Base-by-base conservation (phyloP, 1,139 yeast genomes). In the Candida tropicalis region DNA sequence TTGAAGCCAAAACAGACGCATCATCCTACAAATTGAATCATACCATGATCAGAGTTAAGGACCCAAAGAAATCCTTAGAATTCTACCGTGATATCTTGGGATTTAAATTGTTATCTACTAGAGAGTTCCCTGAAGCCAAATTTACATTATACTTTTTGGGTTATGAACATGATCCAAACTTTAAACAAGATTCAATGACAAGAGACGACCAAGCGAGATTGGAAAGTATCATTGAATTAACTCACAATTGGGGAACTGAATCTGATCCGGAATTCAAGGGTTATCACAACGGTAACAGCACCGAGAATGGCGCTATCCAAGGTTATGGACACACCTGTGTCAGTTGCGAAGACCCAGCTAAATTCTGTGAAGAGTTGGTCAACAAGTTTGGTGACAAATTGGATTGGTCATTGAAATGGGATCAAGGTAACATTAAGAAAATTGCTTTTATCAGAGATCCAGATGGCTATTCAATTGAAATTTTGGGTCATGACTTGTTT, bases 171-270 rank as follows among this genome's bases (percentile, higher is more conserved):
- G 65, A 60, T 36, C 56, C 66, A 9, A 49, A 52, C n/a, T 68
- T 65, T 50, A 58, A 58, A 41, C 71, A 68, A 43, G 71, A 75
- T 35, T 62, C 73, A 17, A 45, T 66, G 40, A 52, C 59, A 3
- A 55, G 55, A 36, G 50, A 41, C 2, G 57, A 53, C 1, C 76
- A 70, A 55, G 63, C 75, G 26, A 53, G 60, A 37, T 69, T 79
- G 46, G 87, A 87, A 61, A 84, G 93, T 20, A 65, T 93, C 8
- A 66, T 93, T 42, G 99, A 93, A 66, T 74, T 93, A 59, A 91
- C 98, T 38, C 95, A 89, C 70, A 93, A 93, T 68, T 90, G 89
- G 84, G 99, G 98, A 23, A 87, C 98, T 13, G 99, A 93, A 61
- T 59, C 70, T 22, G 96, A 91, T 50, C 73, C 77, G 10, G 74